Evolutionary conservation across 2,329 filamentous ascomycete genomes (phyloP), one percentile per base, ranked within the genome.

Genomic region (Penicillium decumbens): DNA sequence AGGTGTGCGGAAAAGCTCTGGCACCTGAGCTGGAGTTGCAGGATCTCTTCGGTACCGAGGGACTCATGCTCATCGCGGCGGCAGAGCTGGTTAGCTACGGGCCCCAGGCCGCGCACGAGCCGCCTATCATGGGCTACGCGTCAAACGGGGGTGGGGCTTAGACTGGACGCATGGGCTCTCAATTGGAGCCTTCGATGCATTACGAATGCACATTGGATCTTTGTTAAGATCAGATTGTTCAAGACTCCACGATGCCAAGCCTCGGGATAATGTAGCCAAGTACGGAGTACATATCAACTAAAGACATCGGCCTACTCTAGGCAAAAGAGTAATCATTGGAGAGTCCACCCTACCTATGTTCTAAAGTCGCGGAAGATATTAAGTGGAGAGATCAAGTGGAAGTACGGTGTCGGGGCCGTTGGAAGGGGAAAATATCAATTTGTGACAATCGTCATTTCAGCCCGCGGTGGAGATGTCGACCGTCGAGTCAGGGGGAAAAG

Each of bases 21-120:
- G 43, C 60, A 10, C 49, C 51, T 5, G 50, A 54, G 12, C 42
- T 65, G 27, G 54, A 67, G n/a, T 41, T 78, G 41, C 63, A 60
- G 2, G 74, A 79, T 60, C 63, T 79, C 13, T 45, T 79, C n/a
- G 60, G 68, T 15, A 77, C 76, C 4, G 72, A 75, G 64, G 69
- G 61, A 30, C 42, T 73, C 33, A 64, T 77, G 41, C 53, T 73
- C 0, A 54, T 75, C 24, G 72, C 74, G 2, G 69, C 63, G 27
- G 53, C 66, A 4, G 60, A 68, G 43, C 53, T 70, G 33, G 44
- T 72, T 54, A 39, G 58, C 1, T 72, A 72, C 50, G 43, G 49
- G 12, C 57, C 67, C 18, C 73, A 70, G 59, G 56, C 63, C 4
- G 46, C 57, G 2, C 45, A 38, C 2, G 76, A 78, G 62, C 74